A percentile compares a stretch with the other conserved stretches of the same genome.
Evolutionary conservation across 495 filamentous ascomycete genomes (phyloP).

Genomic region (Aspergillus bridgeri): DNA sequence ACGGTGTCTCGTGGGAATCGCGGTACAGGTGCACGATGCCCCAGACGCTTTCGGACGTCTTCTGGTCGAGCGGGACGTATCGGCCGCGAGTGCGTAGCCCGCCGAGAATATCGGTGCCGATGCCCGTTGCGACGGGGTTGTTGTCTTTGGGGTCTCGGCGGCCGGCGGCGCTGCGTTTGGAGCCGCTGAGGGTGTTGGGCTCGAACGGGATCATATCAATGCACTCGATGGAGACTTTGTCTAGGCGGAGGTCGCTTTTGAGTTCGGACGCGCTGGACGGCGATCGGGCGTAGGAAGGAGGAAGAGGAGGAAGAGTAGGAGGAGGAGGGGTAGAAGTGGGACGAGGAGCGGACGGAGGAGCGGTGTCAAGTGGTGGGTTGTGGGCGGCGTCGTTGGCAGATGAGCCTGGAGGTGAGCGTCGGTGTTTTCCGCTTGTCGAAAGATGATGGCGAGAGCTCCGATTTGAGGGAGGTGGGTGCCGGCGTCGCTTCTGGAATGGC

Average conservation of each 20-base stretch:
- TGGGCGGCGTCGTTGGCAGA: slow-evolving; percentile 1
- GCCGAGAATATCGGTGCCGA: slow-evolving; percentile 48
- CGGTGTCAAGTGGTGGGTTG: background rate
- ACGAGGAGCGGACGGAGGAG: background rate
- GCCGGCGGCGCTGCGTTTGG: slow-evolving; percentile 13
- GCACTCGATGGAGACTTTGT: slow-evolving; percentile 59
- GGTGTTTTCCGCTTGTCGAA: slow-evolving; percentile 7
- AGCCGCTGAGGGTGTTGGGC: slow-evolving; percentile 13
- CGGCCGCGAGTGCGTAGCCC: slow-evolving; percentile 70
- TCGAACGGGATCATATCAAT: slow-evolving; percentile 58
- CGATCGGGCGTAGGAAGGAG: slow-evolving; percentile 17
- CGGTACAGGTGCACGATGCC: slow-evolving; percentile 93
- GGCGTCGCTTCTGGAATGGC: slow-evolving; percentile 36
- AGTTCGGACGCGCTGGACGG: slow-evolving; percentile 18
- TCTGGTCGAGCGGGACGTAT: slow-evolving; percentile 69
- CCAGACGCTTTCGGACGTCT: slow-evolving; percentile 81
- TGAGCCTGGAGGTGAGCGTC: slow-evolving; percentile 4
- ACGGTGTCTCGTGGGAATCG: slow-evolving; percentile 72
- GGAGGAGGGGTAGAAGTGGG: slow-evolving; percentile 5
- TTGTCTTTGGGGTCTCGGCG: slow-evolving; percentile 14
- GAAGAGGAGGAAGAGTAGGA: slow-evolving; percentile 3
- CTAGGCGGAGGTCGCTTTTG: slow-evolving; percentile 60
- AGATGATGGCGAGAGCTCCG: slow-evolving; percentile 13
- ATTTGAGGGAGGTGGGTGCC: slow-evolving; percentile 13
- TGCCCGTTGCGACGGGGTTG: slow-evolving; percentile 44